Percentiles rank a stretch among this genome's conserved stretches.
Conservation (phyloP, 352 stramenopile species). For the Phytophthora pini region DNA sequence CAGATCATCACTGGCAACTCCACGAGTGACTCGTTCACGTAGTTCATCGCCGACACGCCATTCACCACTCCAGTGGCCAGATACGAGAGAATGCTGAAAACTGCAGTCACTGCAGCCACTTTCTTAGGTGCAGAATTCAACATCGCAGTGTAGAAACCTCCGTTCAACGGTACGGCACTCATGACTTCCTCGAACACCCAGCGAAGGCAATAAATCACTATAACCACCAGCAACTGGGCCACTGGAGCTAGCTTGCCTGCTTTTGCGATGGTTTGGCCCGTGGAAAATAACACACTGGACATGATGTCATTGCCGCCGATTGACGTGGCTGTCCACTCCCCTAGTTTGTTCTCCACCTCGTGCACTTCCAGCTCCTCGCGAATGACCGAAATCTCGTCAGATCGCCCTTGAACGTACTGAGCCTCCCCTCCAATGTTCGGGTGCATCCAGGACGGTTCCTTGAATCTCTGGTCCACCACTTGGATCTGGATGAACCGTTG, state of each 20-base stretch:
- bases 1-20: conserved; percentile 47
- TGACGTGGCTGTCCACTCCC: conserved; percentile 81
- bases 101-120: conserved; percentile 67
- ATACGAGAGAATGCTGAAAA: conserved; percentile 88
- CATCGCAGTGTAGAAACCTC: conserved; percentile 90
- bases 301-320: conserved; percentile 93
- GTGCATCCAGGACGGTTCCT: conserved; percentile 70
- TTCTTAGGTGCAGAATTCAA: conserved; percentile 92
- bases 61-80: conserved; percentile 78
- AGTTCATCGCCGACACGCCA: conserved; percentile 71
- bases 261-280: conserved; percentile 48
- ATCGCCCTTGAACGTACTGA: conserved; percentile 40
- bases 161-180: conserved; percentile 85
- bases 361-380: conserved; percentile 28
- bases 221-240: conserved; percentile 66
- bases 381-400: conserved; percentile 41
- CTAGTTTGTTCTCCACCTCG: conserved; percentile 44
- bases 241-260: conserved; percentile 83
- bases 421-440: conserved; percentile 64
- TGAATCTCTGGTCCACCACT: conserved; percentile 60
- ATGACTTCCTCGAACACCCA: conserved; percentile 90
- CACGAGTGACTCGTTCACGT: conserved; percentile 77
- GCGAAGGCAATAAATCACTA: conserved; percentile 59
- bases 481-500: conserved; percentile 71
- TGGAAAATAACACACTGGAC: conserved; percentile 83